Percentiles rank a stretch among this genome's conserved stretches.
Evolutionary conservation across 2,329 filamentous ascomycete genomes (phyloP).

Genomic region (Fusarium neocosmosporiellum): DNA sequence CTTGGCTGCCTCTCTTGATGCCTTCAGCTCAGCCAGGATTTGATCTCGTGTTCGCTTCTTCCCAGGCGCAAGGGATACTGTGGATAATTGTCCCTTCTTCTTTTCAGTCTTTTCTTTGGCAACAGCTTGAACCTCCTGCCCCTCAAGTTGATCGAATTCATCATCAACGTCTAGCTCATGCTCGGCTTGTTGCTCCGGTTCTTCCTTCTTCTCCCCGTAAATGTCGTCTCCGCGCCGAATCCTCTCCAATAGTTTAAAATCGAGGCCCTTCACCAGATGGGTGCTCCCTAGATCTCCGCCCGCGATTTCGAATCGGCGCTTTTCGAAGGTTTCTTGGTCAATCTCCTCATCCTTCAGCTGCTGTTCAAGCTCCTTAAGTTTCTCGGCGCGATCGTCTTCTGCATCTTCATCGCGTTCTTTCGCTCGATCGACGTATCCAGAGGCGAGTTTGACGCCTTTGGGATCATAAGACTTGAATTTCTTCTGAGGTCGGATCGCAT

Average conservation of each 20-base stretch:
- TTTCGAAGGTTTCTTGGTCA: slow-evolving; percentile 81
- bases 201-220: slow-evolving; percentile 52
- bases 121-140: slow-evolving; percentile 64
- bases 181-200: slow-evolving; percentile 45
- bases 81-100: slow-evolving; percentile 72
- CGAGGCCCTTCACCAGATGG: slow-evolving; percentile 91
- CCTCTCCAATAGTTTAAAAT: slow-evolving; percentile 81
- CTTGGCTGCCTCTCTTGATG: slow-evolving; percentile 69
- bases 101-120: slow-evolving; percentile 61
- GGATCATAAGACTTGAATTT: slow-evolving; percentile 83
- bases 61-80: slow-evolving; percentile 61
- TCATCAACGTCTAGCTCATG: slow-evolving; percentile 66
- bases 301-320: slow-evolving; percentile 78
- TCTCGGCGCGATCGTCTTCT: slow-evolving; percentile 67
- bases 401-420: slow-evolving; percentile 68
- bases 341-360: slow-evolving; percentile 86
- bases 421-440: slow-evolving; percentile 87
- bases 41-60: slow-evolving; percentile 74
- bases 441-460: slow-evolving; percentile 82
- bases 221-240: slow-evolving; percentile 77
- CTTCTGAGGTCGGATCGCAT: slow-evolving; percentile 68
- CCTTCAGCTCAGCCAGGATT: slow-evolving; percentile 75
- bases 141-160: slow-evolving; percentile 70
- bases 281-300: slow-evolving; percentile 85
- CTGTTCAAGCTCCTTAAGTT: slow-evolving; percentile 84